A percentile compares a stretch with the other conserved stretches of the same genome.
Evolutionary conservation across 805 yeast species (phyloP).

Genomic region (Cyberlindnera maclurae): DNA sequence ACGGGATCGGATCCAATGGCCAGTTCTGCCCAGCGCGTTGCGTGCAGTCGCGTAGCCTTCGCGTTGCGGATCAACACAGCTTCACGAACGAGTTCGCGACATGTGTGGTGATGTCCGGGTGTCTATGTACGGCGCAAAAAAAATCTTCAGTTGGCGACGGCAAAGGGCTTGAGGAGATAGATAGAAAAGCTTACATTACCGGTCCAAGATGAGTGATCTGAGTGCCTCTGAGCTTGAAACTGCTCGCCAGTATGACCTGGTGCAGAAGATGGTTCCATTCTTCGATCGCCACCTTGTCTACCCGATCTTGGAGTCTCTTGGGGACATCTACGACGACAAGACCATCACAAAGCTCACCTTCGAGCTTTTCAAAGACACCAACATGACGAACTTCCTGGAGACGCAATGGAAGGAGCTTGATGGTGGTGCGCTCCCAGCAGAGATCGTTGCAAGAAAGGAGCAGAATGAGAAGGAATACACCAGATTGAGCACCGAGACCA

Average conservation of each 20-base stretch:
- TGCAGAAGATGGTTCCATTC: slow-evolving; percentile 46
- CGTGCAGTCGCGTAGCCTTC: no score
- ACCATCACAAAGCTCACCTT: slow-evolving; percentile 41
- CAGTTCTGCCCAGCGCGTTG: no score
- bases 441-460: slow-evolving; percentile 32
- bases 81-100: no score
- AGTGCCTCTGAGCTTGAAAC: slow-evolving; percentile 30
- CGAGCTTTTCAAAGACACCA: slow-evolving; percentile 49
- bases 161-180: background rate
- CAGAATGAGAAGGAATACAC: slow-evolving; percentile 32
- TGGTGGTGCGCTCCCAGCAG: slow-evolving; percentile 36
- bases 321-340: slow-evolving; percentile 37
- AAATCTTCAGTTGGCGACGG: background rate
- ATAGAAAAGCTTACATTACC: background rate
- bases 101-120: background rate
- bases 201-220: slow-evolving; percentile 18
- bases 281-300: slow-evolving; percentile 56
- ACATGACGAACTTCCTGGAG: slow-evolving; percentile 45
- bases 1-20: no score
- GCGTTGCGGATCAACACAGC: no score
- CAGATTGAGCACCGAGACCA: slow-evolving; percentile 35
- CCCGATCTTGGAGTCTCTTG: slow-evolving; percentile 43
- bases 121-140: background rate
- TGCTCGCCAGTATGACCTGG: slow-evolving; percentile 46
- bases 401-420: slow-evolving; percentile 37